phyloP scores from a whole-genome alignment of 257 asterid species.

The Nicotiana obtusifolia region DNA sequence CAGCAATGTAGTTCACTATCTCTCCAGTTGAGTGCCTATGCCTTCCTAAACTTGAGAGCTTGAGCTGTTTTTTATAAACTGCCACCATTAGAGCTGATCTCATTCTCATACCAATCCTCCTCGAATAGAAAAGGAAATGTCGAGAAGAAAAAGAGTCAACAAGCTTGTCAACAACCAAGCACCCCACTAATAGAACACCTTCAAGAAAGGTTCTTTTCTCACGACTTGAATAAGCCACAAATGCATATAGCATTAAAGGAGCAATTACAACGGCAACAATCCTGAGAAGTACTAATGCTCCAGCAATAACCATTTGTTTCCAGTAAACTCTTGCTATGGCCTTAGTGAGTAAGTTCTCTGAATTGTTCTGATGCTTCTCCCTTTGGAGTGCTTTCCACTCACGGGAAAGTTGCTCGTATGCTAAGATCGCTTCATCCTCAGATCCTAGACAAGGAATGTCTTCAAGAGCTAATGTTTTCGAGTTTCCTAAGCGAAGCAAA shows the following conservation, averaged over 20 bases:
- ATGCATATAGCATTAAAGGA: constrained; percentile 58
- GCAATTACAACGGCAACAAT: constrained; percentile 35
- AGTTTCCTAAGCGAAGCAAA: constrained; percentile 44
- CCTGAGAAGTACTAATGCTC: constrained; percentile 33
- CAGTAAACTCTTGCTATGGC: constrained; percentile 41
- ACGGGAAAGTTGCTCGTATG: constrained; percentile 31
- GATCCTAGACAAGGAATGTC: constrained; percentile 50
- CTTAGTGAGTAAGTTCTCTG: constrained; percentile 24
- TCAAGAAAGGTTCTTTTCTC: constrained; percentile 19
- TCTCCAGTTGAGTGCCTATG: constrained; percentile 63
- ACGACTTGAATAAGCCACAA: constrained; percentile 39
- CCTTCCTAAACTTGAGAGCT: constrained; percentile 49
- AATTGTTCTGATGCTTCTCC: constrained; percentile 17
- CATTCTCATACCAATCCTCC: constrained; percentile 60
- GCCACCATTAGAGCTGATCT: constrained; percentile 73
- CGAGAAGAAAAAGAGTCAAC: constrained; percentile 50
- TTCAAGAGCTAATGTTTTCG: constrained; percentile 39
- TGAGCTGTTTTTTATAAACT: constrained; percentile 56
- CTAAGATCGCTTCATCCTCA: constrained; percentile 53
- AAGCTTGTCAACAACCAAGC: constrained; percentile 41
- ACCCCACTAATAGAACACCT: constrained; percentile 44
- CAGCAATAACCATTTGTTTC: constrained; percentile 43
- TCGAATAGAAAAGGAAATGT: constrained; percentile 54
- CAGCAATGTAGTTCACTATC: constrained; percentile 63
- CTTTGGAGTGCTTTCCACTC: constrained; percentile 34